A percentile compares a stretch with the other conserved stretches of the same genome.
These are phyloP conservation scores for Tardiomyces blankii DNA, from an alignment of 1,139 yeast species.

Conservation along the genomic window DNA sequence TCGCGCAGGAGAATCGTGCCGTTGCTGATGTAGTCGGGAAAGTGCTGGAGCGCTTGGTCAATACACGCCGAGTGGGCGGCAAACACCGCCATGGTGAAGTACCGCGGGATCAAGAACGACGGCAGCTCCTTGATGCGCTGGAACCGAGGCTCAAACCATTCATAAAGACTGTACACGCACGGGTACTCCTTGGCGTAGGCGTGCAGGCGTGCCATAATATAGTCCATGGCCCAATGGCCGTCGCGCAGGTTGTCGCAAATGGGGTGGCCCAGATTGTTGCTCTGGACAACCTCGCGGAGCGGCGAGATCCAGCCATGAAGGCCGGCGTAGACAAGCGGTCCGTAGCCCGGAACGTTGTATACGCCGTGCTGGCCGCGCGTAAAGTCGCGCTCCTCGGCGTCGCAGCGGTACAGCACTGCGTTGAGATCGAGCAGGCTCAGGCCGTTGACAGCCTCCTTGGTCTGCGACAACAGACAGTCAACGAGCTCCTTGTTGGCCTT, in stretches of 20 bases:
- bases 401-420: conserved; percentile 64
- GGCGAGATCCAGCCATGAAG: conserved; percentile 86
- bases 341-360: conserved; percentile 63
- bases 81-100: conserved; percentile 71
- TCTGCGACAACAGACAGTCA: conserved; percentile 2
- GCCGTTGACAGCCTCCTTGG: conserved; percentile 45
- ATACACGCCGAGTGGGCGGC: conserved; percentile 76
- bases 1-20: conserved; percentile 70
- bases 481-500: conserved; percentile 45
- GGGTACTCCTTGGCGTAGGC: conserved; percentile 39
- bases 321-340: conserved; percentile 75
- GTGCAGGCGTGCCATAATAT: conserved; percentile 49
- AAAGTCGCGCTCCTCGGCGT: conserved; percentile 78
- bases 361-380: conserved; percentile 56
- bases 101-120: conserved; percentile 72
- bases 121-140: conserved; percentile 61
- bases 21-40: conserved; percentile 42
- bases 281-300: conserved; percentile 47
- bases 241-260: conserved; percentile 67
- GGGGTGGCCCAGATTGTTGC: conserved; percentile 76
- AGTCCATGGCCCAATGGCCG: conserved; percentile 88
- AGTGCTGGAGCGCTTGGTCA: conserved; percentile 47
- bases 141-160: conserved; percentile 61
- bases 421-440: conserved; percentile 63
- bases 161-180: conserved; percentile 41